Percentiles rank a stretch among this genome's conserved stretches.
These are phyloP conservation scores for Paramarasmius palmivorus DNA, from an alignment of 1,284 basidiomycete genomes.

Conservation along the genomic window DNA sequence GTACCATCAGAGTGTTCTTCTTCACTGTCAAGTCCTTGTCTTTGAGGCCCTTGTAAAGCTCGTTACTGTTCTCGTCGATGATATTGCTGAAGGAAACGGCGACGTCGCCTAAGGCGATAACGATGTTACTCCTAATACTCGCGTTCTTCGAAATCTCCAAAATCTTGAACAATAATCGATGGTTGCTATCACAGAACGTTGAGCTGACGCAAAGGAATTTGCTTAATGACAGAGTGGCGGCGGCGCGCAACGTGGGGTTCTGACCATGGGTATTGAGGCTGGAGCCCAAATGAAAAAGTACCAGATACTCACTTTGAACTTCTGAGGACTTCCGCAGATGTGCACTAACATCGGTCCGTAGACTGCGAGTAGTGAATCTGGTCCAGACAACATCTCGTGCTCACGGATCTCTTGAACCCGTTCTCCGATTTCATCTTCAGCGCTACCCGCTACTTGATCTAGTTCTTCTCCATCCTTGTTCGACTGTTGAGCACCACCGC, in stretches of 20 bases:
- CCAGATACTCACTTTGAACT: slow-evolving; percentile 67
- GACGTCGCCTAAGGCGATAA: slow-evolving; percentile 96
- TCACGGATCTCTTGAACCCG: slow-evolving; percentile 84
- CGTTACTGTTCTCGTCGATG: slow-evolving; percentile 96
- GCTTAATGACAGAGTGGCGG: slow-evolving; percentile 87
- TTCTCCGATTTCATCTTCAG: slow-evolving; percentile 98
- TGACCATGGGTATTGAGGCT: slow-evolving; percentile 32
- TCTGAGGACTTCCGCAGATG: slow-evolving; percentile 86
- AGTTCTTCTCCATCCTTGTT: slow-evolving; percentile 85
- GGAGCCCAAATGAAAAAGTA: not conserved
- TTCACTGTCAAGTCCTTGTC: slow-evolving; percentile 90
- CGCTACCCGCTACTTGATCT: slow-evolving; percentile 96
- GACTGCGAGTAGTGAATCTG: slow-evolving; percentile 79
- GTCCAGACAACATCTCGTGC: slow-evolving; percentile 85
- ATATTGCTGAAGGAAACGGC: slow-evolving; percentile 96
- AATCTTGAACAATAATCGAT: slow-evolving; percentile 90
- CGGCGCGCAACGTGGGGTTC: slow-evolving; percentile 85
- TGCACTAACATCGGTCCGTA: slow-evolving; percentile 91
- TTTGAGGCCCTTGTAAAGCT: slow-evolving; percentile 91
- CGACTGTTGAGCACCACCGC: slow-evolving; percentile 31
- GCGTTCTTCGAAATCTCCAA: slow-evolving; percentile 89
- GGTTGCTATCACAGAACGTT: slow-evolving; percentile 90
- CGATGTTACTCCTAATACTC: slow-evolving; percentile 91
- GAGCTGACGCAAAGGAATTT: slow-evolving; percentile 97
- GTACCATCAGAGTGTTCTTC: slow-evolving; percentile 99